These are phyloP conservation scores for Microdochium paspali DNA, from an alignment of 2,329 filamentous ascomycete species.

Conservation along the genomic window DNA sequence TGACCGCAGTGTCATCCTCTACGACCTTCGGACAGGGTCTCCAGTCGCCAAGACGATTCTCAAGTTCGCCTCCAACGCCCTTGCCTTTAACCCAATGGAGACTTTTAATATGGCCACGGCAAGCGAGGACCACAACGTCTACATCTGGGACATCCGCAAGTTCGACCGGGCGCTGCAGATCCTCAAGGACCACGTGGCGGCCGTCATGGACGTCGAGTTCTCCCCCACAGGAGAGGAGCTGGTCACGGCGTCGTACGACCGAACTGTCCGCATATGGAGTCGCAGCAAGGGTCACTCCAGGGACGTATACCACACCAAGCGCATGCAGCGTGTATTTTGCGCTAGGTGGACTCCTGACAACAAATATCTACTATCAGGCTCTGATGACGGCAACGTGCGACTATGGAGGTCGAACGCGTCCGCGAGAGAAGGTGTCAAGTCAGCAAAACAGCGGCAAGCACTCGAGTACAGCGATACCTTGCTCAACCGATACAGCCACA, in stretches of 20 bases:
- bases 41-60: conserved; percentile 75
- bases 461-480: conserved; percentile 87
- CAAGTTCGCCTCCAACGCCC: conserved; percentile 71
- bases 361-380: conserved; percentile 82
- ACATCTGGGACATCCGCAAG: conserved; percentile 91
- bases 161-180: conserved; percentile 83
- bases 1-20: conserved; percentile 81
- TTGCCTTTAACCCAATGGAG: conserved; percentile 95
- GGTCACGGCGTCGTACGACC: conserved; percentile 79
- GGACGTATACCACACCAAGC: conserved; percentile 94
- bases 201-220: conserved; percentile 95
- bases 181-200: conserved; percentile 49
- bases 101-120: conserved; percentile 91
- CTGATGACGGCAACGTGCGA: conserved; percentile 85
- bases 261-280: conserved; percentile 80
- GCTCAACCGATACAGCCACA: conserved; percentile 77
- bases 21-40: conserved; percentile 80
- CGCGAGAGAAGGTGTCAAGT: conserved; percentile 75
- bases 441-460: conserved; percentile 72
- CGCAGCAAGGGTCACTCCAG: conserved; percentile 72
- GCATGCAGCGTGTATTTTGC: conserved; percentile 92
- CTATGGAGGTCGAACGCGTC: conserved; percentile 87
- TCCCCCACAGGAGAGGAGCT: conserved; percentile 91
- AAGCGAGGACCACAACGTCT: conserved; percentile 79
- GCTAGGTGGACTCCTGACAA: conserved; percentile 80